phyloP scores from a whole-genome alignment of 2,329 filamentous ascomycete species.

The Microsporum canis region DNA sequence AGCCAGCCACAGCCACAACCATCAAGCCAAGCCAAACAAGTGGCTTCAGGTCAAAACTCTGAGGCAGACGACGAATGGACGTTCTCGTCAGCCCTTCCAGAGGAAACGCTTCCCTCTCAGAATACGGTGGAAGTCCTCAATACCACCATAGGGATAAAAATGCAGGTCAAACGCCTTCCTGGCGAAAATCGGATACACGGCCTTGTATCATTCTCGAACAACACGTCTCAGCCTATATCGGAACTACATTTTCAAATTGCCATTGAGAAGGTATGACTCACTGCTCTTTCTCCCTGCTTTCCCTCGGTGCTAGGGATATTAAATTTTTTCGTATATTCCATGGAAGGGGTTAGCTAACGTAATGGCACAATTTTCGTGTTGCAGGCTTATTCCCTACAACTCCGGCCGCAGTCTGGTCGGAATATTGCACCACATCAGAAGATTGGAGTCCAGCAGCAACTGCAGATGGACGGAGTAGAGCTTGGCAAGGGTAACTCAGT shows the following conservation, averaged over 20 bases:
- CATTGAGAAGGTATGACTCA: conserved; percentile 68
- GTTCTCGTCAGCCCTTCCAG: conserved; percentile 76
- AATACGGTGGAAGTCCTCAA: conserved; percentile 59
- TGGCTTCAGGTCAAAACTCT: conserved; percentile 21
- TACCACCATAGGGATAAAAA: conserved; percentile 58
- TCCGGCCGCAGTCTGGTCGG: conserved; percentile 76
- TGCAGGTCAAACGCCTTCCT: conserved; percentile 53
- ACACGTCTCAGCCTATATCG: conserved; percentile 55
- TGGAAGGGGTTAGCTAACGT: not conserved
- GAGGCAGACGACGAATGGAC: conserved; percentile 83
- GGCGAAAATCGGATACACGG: conserved; percentile 53
- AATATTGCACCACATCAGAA: conserved; percentile 59
- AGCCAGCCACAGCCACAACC: conserved; percentile 15
- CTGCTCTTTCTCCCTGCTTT: not conserved
- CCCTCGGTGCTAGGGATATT: not conserved
- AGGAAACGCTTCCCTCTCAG: conserved; percentile 45
- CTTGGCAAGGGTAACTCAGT: conserved; percentile 62
- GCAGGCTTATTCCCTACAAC: conserved; percentile 66
- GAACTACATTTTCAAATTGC: conserved; percentile 86
- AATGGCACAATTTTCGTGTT: conserved; percentile 1
- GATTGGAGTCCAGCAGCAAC: conserved; percentile 69
- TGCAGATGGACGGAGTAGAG: conserved; percentile 65
- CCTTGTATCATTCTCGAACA: conserved; percentile 74
- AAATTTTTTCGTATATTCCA: not conserved
- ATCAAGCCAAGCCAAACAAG: conserved; percentile 18